Evolutionary conservation across 1,139 yeast species (phyloP), one percentile per base, ranked within the genome.

Genomic region (Candida sp.): DNA sequence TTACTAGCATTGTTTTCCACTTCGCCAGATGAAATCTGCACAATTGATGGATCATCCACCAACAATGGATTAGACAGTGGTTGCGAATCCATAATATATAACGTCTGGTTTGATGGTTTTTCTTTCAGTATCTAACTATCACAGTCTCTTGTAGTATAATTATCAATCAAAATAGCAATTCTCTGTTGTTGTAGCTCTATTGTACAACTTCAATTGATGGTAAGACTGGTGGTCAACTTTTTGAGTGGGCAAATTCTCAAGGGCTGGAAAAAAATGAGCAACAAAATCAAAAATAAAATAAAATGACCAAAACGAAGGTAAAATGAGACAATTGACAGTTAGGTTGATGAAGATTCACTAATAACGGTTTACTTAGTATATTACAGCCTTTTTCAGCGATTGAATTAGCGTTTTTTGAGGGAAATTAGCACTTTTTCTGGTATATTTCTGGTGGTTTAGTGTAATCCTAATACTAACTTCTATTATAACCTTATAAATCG

Each of bases 11-110:
- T 35, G 23, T 41, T 39, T 12, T 30, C 36, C 7, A 25, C 30
- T 22, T 35, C 35, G 19, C 19, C 19, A 15, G 19, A 15, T 2
- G 51, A 47, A 30, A 59, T 54, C 36, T 51, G 59, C 21, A 68
- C 54, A 47, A 68, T 67, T 15, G 73, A 68, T 6, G 73, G 72
- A 48, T 68, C 75, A 45, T 57, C 22, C 30, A 37, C 55, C 33
- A 63, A 49, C 19, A 15, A 25, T 22, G 61, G 60, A 49, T 61
- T 60, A 33, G 58, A 49, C 27, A 47, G 35, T 35, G 35, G 45
- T 21, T 43, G 40, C 22, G 46, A 40, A 22, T 43, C 34, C 46
- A 43, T 45, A 32, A 6, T 32, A n/a, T 6, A 7, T 6, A n/a
- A n/a, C 7, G 34, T 32, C 6, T 32, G 19, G 6, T 32, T 12